A percentile compares a stretch with the other conserved stretches of the same genome.
Conservation (phyloP, 164 flowering plant species). For the Chimonanthus praecox region DNA sequence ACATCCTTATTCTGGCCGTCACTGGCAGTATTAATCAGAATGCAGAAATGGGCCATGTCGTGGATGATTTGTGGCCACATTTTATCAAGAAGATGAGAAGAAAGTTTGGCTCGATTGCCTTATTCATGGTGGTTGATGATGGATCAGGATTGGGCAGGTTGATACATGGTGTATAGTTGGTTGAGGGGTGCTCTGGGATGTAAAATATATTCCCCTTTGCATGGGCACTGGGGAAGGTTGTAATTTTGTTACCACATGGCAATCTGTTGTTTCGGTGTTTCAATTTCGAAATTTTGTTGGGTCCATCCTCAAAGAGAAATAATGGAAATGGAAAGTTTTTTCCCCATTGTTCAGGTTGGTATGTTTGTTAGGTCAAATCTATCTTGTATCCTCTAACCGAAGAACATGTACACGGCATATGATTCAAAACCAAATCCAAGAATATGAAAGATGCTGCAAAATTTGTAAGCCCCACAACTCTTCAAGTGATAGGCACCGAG, state of each 20-base stretch:
- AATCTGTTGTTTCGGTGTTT: background rate
- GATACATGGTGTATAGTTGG: background rate
- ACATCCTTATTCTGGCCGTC: background rate
- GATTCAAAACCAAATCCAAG: too few relatives aligned
- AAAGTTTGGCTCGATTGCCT: background rate
- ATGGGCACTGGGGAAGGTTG: constrained; percentile 1
- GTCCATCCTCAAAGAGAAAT: background rate
- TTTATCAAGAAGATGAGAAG: background rate
- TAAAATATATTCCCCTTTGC: background rate
- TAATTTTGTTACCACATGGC: constrained; percentile 3
- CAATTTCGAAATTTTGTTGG: constrained; percentile 4
- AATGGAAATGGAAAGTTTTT: background rate
- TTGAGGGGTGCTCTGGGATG: background rate
- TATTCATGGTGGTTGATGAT: background rate
- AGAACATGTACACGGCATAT: too few relatives aligned
- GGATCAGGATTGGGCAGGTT: background rate
- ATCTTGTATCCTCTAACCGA: too few relatives aligned
- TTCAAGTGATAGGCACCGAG: too few relatives aligned
- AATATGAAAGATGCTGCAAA: too few relatives aligned
- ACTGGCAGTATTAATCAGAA: too few relatives aligned
- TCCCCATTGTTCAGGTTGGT: background rate
- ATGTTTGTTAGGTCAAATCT: too few relatives aligned
- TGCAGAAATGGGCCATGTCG: background rate
- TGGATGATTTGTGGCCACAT: background rate
- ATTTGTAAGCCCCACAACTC: too few relatives aligned